A percentile compares a stretch with the other conserved stretches of the same genome.
Conservation (phyloP, 2,329 filamentous ascomycete genomes). For the Bipolaris gigantea region DNA sequence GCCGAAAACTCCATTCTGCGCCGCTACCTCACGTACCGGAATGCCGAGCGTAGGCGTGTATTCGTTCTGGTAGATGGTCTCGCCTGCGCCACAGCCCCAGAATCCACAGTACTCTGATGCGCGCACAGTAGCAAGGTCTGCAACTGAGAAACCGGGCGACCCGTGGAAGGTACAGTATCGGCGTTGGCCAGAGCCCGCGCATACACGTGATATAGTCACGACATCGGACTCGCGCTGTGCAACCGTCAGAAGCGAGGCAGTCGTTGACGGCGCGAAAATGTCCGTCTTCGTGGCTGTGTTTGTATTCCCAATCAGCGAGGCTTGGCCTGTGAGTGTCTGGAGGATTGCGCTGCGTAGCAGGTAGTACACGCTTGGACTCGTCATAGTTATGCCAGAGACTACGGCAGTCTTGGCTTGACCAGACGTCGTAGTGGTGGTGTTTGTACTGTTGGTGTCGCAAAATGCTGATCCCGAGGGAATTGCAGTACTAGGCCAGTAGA, state of each 20-base stretch:
- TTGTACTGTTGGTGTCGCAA: neutral
- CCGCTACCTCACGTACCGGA: neutral
- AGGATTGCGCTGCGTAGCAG: neutral
- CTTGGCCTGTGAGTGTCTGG: neutral
- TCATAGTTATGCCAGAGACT: neutral
- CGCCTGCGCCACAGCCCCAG: neutral
- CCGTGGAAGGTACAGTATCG: neutral
- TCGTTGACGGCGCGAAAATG: neutral
- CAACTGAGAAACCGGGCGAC: neutral
- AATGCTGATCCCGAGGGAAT: neutral
- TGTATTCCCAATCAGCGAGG: neutral
- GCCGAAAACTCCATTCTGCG: neutral
- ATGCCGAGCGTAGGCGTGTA: neutral
- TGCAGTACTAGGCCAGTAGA: neutral
- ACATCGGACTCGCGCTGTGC: neutral
- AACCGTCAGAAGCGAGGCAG: neutral
- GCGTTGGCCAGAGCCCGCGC: neutral
- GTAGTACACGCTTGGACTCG: neutral
- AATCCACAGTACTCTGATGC: neutral
- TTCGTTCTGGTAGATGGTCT: neutral
- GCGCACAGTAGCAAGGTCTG: neutral
- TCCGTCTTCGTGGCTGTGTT: neutral
- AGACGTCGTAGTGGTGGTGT: neutral
- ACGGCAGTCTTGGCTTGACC: neutral
- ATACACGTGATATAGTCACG: neutral